Base-by-base conservation (phyloP, 257 asterid genomes). In the Lycium ferocissimum region DNA sequence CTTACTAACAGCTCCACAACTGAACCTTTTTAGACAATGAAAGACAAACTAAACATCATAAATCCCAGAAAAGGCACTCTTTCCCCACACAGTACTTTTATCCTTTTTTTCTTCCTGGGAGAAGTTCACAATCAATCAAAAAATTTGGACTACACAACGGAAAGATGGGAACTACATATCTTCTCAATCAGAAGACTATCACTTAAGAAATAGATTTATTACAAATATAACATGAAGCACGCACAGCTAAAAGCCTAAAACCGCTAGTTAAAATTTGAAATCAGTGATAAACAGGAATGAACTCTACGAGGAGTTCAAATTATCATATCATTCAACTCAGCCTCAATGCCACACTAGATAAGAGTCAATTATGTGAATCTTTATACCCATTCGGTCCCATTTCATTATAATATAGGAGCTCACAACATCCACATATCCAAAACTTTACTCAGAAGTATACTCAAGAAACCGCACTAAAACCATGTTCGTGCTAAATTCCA, bases 51-150 rank as follows among this genome's bases (percentile, higher is more conserved):
- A 76, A 20, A 26, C 80, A 73, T 73, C 59, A 73, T 45, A 20
- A 73, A 45, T 45, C 3, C 59, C 38, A 11, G 40, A 73, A 47
- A 47, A 47, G 9, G 1, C 63, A 49, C 13, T 5, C 63, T 51
- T 51, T 26, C 38, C 58, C 37, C 10, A 49, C 40, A 20, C 81
- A 49, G 81, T 22, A 51, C 45, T 49, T 76, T 22, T 51, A 76
- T 51, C 2, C 1, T 7, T 51, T 59, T 51, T 49, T 40, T 13
- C 2, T 40, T 51, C 9, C 38, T 13, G 63, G 81, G 63, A 76
- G 81, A 51, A 76, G 81, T 49, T 76, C 63, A 45, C 62, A 76
- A 76, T 76, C 81, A 7, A 22, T 51, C 81, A 3, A 14, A 13
- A 75, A 22, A 51, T 51, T 26, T 22, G 62, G 18, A 3, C 13